Percentiles rank a stretch among this genome's conserved stretches.
Evolutionary conservation across 2,329 filamentous ascomycete genomes (phyloP).

Genomic region (Lithohypha guttulata): DNA sequence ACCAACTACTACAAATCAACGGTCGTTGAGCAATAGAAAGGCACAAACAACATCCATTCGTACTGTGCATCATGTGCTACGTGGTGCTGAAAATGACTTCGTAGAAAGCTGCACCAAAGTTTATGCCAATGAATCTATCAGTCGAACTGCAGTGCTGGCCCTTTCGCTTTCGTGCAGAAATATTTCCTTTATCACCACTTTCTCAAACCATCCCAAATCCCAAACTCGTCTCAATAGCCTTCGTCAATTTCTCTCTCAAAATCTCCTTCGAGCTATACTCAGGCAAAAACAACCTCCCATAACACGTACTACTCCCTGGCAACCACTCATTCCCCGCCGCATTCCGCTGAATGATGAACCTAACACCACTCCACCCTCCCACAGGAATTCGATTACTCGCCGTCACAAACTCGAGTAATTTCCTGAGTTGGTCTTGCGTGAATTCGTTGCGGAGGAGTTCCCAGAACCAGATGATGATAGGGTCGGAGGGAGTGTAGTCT

Average conservation of each 20-base stretch:
- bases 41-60: too few species aligned
- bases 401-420: slow-evolving; percentile 86
- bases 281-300: slow-evolving; percentile 75
- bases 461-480: slow-evolving; percentile 74
- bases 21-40: too few species aligned
- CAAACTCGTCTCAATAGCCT: slow-evolving; percentile 77
- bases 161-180: too few species aligned
- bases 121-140: too few species aligned
- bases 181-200: too few species aligned
- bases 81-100: too few species aligned
- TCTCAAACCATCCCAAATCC: slow-evolving; percentile 76
- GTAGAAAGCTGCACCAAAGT: too few species aligned
- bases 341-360: slow-evolving; percentile 74
- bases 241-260: slow-evolving; percentile 61
- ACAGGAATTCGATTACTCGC: slow-evolving; percentile 84
- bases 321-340: slow-evolving; percentile 53
- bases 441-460: slow-evolving; percentile 51
- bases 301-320: slow-evolving; percentile 87
- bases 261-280: slow-evolving; percentile 64
- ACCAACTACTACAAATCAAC: too few species aligned
- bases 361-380: slow-evolving; percentile 68
- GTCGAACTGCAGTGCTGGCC: too few species aligned
- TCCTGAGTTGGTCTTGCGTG: slow-evolving; percentile 55
- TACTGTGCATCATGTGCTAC: too few species aligned
- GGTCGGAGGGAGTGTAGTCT: slow-evolving; percentile 58